phyloP scores from a whole-genome alignment of 805 yeast species.

The Hanseniaspora pseudoguilliermondii region DNA sequence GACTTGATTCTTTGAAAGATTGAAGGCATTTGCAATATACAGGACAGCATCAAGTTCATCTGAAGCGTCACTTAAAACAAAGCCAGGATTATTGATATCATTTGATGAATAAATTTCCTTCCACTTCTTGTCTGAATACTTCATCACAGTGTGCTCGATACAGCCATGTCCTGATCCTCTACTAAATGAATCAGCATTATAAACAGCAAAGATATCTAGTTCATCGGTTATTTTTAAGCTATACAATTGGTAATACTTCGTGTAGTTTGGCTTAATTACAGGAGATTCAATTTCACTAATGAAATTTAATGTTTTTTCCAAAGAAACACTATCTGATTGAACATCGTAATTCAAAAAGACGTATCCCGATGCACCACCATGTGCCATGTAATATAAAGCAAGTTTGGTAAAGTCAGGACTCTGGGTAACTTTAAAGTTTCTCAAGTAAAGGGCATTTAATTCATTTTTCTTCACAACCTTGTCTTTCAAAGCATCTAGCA shows the following conservation, averaged over 20 bases:
- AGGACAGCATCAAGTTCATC: background rate
- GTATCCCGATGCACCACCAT: background rate
- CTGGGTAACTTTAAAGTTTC: background rate
- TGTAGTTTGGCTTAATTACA: background rate
- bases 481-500: background rate
- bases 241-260: background rate
- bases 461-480: background rate
- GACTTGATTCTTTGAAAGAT: background rate
- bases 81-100: too few relatives aligned
- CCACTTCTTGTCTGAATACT: background rate
- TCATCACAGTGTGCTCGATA: background rate
- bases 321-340: background rate
- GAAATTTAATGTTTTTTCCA: background rate
- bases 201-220: background rate
- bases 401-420: constrained; percentile 1
- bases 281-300: background rate
- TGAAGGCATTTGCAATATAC: background rate
- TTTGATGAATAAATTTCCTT: background rate
- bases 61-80: background rate
- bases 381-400: background rate
- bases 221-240: background rate
- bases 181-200: background rate
- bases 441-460: background rate
- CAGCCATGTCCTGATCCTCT: background rate
- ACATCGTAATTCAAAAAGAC: background rate